Base-by-base conservation (phyloP, 805 yeast genomes). In the Yueomyces sinensis region DNA sequence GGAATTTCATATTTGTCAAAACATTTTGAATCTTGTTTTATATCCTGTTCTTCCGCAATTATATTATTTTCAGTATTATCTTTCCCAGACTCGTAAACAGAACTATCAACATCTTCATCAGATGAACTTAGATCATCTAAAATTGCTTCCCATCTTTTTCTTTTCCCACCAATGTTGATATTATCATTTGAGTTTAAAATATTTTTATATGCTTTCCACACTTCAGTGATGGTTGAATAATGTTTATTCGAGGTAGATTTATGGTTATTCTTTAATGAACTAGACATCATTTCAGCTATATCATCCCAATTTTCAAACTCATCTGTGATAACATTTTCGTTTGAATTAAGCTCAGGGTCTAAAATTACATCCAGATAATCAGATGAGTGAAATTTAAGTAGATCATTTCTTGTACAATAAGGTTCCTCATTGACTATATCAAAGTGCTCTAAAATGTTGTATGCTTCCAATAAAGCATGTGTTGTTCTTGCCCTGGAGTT, bases 371-470 rank as follows among this genome's bases (percentile, higher is more conserved):
- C 47, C 1, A 74, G 54, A 43, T 59, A 76, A 2, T 45, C 47
- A 2, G 38, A 35, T 23, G 68, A 69, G 44, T 78, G 87, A 44
- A 72, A 78, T 22, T 52, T 53, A 2, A 47, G 32, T 7, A 78
- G 41, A 4, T 74, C 75, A 2, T 46, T 41, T 27, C 40, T 41
- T 0, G 56, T 43, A 33, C 48, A 37, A 17, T 30, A 22, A 1
- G 54, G 51, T 13, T 32, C 25, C 9, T 24, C 25, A 7, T 49
- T 36, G 2, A 51, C 38, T 20, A 39, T 32, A 35, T 55, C 53
- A 32, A 55, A 54, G 19, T 40, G 22, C 1, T 42, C 39, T 6
- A 50, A 31, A 19, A 55, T 36, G 1, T 43, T 41, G 28, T 47
- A 50, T 19, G 48, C 41, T 3, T 43, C 34, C 13, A 55, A 25